Conservation (phyloP, 495 filamentous ascomycete genomes). For the Penicillium tannophilum region DNA sequence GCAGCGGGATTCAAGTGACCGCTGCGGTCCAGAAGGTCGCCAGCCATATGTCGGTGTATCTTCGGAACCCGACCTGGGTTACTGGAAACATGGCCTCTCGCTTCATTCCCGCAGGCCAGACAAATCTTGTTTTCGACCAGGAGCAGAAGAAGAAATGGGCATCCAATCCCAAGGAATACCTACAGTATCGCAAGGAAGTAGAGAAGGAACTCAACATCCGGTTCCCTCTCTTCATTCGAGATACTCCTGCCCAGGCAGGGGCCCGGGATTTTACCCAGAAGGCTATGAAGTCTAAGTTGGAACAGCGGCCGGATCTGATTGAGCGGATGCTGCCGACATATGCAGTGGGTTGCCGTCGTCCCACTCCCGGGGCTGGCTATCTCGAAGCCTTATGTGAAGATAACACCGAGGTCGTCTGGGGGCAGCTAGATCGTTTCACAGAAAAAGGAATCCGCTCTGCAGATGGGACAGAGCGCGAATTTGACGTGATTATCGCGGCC, state of each 20-base stretch:
- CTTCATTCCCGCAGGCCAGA: conserved; percentile 5
- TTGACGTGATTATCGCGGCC: conserved; percentile 51
- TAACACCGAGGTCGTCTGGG: conserved; percentile 53
- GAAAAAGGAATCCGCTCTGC: conserved; percentile 40
- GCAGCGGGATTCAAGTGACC: conserved; percentile 52
- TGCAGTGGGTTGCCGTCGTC: conserved; percentile 28
- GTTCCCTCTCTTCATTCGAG: conserved; percentile 13
- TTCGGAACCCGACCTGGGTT: conserved; percentile 23
- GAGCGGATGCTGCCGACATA: conserved; percentile 15
- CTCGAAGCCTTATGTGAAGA: conserved; percentile 37
- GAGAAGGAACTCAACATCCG: conserved; percentile 41
- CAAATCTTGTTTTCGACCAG: conserved; percentile 5
- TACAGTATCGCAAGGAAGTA: conserved; percentile 42
- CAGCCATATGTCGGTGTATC: neutral
- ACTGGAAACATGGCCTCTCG: conserved; percentile 1
- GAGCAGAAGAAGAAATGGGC: conserved; percentile 28
- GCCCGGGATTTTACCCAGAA: neutral
- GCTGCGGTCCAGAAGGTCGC: conserved; percentile 37
- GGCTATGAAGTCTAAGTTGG: too few species aligned
- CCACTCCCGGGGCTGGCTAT: conserved; percentile 43
- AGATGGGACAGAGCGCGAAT: conserved; percentile 21
- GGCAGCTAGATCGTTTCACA: conserved; percentile 49
- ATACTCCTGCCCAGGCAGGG: neutral
- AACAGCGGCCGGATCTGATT: neutral
- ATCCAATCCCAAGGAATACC: conserved; percentile 22